A percentile compares a stretch with the other conserved stretches of the same genome.
These are phyloP conservation scores for Backusella circina DNA, from an alignment of 192 early-diverging fungal genomes.

Conservation along the genomic window DNA sequence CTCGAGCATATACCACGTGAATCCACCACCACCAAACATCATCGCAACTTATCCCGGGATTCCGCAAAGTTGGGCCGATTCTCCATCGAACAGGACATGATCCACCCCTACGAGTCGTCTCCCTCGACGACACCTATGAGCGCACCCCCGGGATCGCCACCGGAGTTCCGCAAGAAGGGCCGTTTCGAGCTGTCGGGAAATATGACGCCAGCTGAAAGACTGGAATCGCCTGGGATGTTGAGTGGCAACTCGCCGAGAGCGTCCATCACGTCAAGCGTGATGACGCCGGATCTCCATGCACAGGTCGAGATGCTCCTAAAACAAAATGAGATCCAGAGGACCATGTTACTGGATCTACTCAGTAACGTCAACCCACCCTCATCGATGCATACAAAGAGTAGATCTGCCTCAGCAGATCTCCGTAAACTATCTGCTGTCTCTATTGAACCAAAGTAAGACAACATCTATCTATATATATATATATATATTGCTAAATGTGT, in stretches of 20 bases:
- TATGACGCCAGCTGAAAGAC: neutral
- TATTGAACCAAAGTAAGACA: neutral
- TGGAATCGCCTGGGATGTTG: neutral
- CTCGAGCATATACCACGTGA: neutral
- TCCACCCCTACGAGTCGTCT: neutral
- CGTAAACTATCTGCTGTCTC: neutral
- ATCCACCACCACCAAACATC: neutral
- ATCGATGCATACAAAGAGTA: neutral
- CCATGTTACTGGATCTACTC: conserved; percentile 32
- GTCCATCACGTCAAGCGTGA: neutral
- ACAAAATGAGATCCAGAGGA: conserved; percentile 46
- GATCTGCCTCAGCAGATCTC: conserved; percentile 10
- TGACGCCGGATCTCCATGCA: neutral
- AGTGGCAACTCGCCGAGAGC: neutral
- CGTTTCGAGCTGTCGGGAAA: conserved; percentile 29
- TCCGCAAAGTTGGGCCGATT: neutral
- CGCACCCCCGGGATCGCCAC: neutral
- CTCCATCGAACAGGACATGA: neutral
- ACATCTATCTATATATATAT: too few species aligned
- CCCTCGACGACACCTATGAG: neutral
- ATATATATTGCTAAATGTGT: too few species aligned
- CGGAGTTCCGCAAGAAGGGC: conserved; percentile 30
- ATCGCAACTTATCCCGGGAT: neutral
- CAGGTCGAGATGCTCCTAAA: conserved; percentile 43
- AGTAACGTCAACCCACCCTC: neutral